phyloP scores from a whole-genome alignment of 164 flowering plant species.

The Vitis rupestris region DNA sequence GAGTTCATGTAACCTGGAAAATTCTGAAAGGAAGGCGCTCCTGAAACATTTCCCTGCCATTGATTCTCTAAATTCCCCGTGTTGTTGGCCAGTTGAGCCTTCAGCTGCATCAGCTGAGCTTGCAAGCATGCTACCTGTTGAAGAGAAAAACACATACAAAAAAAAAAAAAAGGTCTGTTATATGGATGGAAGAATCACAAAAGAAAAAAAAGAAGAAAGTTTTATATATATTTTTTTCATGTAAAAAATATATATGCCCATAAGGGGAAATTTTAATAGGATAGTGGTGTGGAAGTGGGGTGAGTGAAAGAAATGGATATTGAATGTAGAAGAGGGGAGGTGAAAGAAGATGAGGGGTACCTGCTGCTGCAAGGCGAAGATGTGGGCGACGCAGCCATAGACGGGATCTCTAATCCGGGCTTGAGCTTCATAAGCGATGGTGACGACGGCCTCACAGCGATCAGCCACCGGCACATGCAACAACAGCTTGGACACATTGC shows the following conservation, averaged over 20 bases:
- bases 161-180: background rate
- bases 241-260: no score
- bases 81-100: conserved; percentile 52
- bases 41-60: conserved; percentile 29
- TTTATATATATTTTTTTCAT: no score
- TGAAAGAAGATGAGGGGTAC: conserved; percentile 25
- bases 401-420: conserved; percentile 92
- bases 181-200: background rate
- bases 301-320: no score
- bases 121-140: conserved; percentile 71
- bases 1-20: conserved; percentile 26
- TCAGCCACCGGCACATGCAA: conserved; percentile 71
- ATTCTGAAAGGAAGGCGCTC: conserved; percentile 9
- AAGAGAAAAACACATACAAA: background rate
- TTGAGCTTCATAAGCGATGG: conserved; percentile 96
- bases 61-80: conserved; percentile 30
- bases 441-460: conserved; percentile 92
- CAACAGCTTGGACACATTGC: conserved; percentile 87
- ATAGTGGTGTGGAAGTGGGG: no score
- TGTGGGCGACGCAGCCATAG: conserved; percentile 95
- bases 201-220: no score
- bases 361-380: conserved; percentile 96
- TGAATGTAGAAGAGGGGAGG: background rate
- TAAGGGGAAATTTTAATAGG: no score
- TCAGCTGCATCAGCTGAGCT: conserved; percentile 78